Base-by-base conservation (phyloP, 768 basidiomycete species). In the Agaricus bisporus region DNA sequence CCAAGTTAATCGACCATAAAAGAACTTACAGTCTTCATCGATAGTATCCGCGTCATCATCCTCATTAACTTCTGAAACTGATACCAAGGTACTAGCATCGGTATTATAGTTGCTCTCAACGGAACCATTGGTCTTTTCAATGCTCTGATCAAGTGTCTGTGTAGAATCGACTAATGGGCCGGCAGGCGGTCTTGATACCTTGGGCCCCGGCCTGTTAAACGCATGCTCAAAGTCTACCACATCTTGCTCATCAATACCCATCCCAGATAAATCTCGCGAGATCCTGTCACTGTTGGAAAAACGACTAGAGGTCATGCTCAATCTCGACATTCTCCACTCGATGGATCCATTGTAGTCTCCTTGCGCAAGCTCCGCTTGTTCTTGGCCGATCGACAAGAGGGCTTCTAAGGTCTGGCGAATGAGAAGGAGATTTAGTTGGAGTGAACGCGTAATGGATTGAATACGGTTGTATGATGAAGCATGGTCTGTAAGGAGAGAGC, bases 261-360 rank as follows among this genome's bases (percentile, higher is more conserved):
- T 70, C 46, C 54, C 50, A 54, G 59, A 55, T 66, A 62, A 52
- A 26, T 67, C 68, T 18, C 70, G 70, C 61, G 70, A 68, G 7
- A 70, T 70, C 28, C 70, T 72, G 49, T 60, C 57, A 48, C 65
- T 56, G n/a, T 65, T 73, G 22, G 73, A 74, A 32, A 79, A 71
- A 51, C 74, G 76, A 54, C 70, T 74, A 59, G 78, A 78, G 60
- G 80, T 78, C 63, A 77, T 72, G 60, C 86, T 86, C 42, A 85
- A 66, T 14, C 85, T 82, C 14, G 86, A 88, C 72, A 81, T 79
- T 18, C 88, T 77, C 84, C 85, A 85, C 53, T 88, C 85, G 51
- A 89, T 89, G 1, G 88, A 86, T 5, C 80, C 82, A 51, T 75
- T 81, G 67, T 89, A 88, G 55, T 87, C 85, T 49, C 78, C 82